These are phyloP conservation scores for Sutorius eximius DNA, from an alignment of 1,284 basidiomycete genomes.

Conservation along the genomic window DNA sequence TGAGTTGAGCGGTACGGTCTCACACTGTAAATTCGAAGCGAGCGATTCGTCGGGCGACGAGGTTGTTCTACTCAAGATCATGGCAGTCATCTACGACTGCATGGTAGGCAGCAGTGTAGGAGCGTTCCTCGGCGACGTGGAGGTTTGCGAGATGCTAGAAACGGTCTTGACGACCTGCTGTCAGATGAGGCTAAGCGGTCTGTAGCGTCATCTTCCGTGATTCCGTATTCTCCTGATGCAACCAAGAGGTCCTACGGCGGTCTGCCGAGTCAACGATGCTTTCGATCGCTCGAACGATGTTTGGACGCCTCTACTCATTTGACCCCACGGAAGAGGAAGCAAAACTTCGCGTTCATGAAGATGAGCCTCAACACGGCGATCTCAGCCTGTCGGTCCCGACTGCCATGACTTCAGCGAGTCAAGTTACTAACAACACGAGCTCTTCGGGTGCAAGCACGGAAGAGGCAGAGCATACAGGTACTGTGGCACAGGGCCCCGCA, in stretches of 20 bases:
- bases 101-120: slow-evolving; percentile 69
- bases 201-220: slow-evolving; percentile 34
- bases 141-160: slow-evolving; percentile 98
- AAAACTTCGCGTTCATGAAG: slow-evolving; percentile 51
- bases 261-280: slow-evolving; percentile 97
- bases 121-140: slow-evolving; percentile 79
- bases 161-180: slow-evolving; percentile 97
- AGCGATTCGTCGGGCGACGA: slow-evolving; percentile 96
- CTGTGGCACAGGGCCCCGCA: neutral
- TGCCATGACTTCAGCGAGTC: neutral
- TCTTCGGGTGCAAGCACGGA: slow-evolving; percentile 13
- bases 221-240: slow-evolving; percentile 16
- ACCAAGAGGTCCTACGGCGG: slow-evolving; percentile 78
- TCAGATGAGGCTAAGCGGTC: slow-evolving; percentile 92
- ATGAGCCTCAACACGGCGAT: slow-evolving; percentile 54
- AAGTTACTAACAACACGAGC: slow-evolving; percentile 3
- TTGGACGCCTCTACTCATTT: slow-evolving; percentile 69
- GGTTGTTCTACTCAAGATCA: slow-evolving; percentile 89
- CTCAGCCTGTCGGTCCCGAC: slow-evolving; percentile 57
- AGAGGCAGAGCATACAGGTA: neutral
- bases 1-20: slow-evolving; percentile 86
- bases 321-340: slow-evolving; percentile 68
- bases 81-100: slow-evolving; percentile 88
- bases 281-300: slow-evolving; percentile 79
- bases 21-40: slow-evolving; percentile 97